Base-by-base conservation (phyloP, 2,329 filamentous ascomycete species). In the Zymoseptoria brevis region DNA sequence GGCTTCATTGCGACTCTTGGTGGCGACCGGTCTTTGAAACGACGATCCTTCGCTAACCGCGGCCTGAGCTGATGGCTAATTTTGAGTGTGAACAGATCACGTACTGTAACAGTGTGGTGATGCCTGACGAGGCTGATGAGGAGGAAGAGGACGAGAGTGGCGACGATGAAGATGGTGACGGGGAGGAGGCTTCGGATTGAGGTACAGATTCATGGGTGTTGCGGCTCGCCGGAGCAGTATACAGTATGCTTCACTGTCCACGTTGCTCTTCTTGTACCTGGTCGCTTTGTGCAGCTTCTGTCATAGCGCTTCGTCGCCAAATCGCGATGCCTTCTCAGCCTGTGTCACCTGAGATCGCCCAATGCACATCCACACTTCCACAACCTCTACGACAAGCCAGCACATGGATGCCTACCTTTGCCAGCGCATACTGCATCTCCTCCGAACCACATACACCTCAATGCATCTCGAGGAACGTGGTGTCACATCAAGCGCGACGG, bases 91-190 rank as follows among this genome's bases (percentile, higher is more conserved):
- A 24, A 53, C 72, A 80, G 78, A 76, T 80, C 66, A 78, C 75
- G 8, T 79, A 79, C 65, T 70, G 80, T 50, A 80, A 80, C 69
- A 75, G 73, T 56, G 75, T 80, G 26, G 76, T 79, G 49, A 79
- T 79, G 76, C 78, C 78, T 30, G 78, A 80, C 66, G 73, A 74
- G 30, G 68, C 71, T 48, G 67, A 66, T 7, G 63, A 66, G 9
- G 62, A 62, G 55, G 70, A 70, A 2, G 69, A 68, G 50, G 64
- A 48, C 13, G 70, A 70, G 11, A 64, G 67, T 30, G 68, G 67
- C 30, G 60, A 57, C n/a, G 67, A 67, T 22, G 66, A 67, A 35
- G 66, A 62, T 8, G 66, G 66, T 41, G 64, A 66, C 19, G 67
- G 62, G 3, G 63, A 63, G 26, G 60, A 62, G 35, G 62, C 55